A percentile compares a stretch with the other conserved stretches of the same genome.
phyloP scores from a whole-genome alignment of 2,329 filamentous ascomycete genomes.

The Remersonia thermophila region DNA sequence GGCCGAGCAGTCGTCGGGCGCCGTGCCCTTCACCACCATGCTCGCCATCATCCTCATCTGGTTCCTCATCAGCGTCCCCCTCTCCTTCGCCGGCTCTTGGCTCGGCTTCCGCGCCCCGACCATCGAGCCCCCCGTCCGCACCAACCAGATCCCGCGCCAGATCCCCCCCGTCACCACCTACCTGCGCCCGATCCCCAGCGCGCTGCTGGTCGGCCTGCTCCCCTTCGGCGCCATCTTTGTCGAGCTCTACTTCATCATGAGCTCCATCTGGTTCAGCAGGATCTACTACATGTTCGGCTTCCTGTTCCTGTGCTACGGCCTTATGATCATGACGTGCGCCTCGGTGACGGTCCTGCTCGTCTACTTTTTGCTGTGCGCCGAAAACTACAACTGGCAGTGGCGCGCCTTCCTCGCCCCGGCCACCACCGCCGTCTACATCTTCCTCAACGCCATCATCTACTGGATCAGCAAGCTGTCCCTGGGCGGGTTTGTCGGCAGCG shows the following conservation, averaged over 20 bases:
- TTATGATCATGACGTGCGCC: constrained; percentile 93
- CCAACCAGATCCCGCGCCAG: constrained; percentile 95
- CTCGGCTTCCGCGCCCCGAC: constrained; percentile 68
- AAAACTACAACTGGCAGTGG: constrained; percentile 99
- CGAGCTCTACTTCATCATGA: constrained; percentile 99
- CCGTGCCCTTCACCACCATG: constrained; percentile 95
- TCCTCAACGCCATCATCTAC: constrained; percentile 81
- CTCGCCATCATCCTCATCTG: constrained; percentile 84
- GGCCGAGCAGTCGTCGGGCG: constrained; percentile 82
- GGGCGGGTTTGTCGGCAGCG: constrained; percentile 69
- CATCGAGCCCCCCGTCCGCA: constrained; percentile 72
- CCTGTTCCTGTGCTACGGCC: constrained; percentile 89
- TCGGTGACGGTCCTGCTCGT: constrained; percentile 88
- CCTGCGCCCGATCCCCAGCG: constrained; percentile 74
- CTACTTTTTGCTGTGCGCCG: constrained; percentile 88
- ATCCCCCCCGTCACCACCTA: constrained; percentile 78
- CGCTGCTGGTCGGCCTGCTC: constrained; percentile 81
- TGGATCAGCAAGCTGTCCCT: constrained; percentile 82
- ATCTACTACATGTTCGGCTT: constrained; percentile 99
- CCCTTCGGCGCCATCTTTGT: constrained; percentile 97
- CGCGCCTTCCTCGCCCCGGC: constrained; percentile 84
- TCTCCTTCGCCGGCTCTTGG: constrained; percentile 86
- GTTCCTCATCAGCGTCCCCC: constrained; percentile 91
- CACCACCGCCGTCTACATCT: constrained; percentile 83
- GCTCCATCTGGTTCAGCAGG: constrained; percentile 94